phyloP scores from a whole-genome alignment of 2,329 filamentous ascomycete genomes.

The Fusarium udum region DNA sequence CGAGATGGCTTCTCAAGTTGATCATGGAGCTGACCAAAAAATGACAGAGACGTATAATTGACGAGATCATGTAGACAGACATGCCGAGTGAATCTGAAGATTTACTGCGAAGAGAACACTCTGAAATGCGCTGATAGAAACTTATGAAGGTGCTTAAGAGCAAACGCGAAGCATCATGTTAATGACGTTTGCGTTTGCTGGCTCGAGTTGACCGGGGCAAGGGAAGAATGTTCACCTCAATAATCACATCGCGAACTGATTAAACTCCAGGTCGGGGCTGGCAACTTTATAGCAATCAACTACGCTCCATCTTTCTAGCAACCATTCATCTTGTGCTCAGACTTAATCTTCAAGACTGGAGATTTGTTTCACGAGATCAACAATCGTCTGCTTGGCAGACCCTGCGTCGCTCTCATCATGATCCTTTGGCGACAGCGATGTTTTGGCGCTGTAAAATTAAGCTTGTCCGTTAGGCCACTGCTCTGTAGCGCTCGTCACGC shows the following conservation, averaged over 20 bases:
- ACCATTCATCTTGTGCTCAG: neutral
- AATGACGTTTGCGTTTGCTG: neutral
- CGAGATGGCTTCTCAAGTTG: neutral
- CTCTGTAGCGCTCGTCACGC: neutral
- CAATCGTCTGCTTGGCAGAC: neutral
- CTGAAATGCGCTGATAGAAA: rapidly evolving
- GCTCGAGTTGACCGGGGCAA: neutral
- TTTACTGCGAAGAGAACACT: rapidly evolving
- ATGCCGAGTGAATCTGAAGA: no score
- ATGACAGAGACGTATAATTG: neutral
- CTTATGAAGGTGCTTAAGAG: no score
- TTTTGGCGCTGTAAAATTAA: neutral
- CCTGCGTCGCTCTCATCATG: neutral
- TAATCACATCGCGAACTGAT: neutral
- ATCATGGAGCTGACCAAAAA: neutral
- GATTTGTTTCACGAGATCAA: neutral
- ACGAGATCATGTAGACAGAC: neutral
- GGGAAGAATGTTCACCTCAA: neutral
- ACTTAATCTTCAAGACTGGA: neutral
- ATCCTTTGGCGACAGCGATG: neutral
- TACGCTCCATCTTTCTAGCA: neutral
- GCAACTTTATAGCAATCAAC: neutral
- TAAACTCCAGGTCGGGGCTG: neutral
- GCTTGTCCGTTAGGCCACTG: neutral
- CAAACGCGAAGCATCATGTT: neutral